Base-by-base conservation (phyloP, 2,329 filamentous ascomycete species). In the Ceratocystis destructans region DNA sequence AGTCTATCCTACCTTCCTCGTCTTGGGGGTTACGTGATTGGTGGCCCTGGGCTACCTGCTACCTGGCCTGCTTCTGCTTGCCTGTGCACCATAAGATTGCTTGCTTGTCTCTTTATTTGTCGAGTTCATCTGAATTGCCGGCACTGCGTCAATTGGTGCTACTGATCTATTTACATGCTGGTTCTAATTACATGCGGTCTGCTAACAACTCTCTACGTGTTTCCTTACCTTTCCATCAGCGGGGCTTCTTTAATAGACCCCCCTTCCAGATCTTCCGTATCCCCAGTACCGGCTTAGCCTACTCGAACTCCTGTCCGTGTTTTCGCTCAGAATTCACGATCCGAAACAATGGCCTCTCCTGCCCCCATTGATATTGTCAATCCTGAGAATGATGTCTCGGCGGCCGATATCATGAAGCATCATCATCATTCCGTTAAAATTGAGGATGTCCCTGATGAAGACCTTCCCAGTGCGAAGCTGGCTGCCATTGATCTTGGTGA, bases 301-400 rank as follows among this genome's bases (percentile, higher is more conserved):
- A 61, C 28, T 62, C 33, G 67, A 66, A 53, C 55, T 59, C 64
- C 61, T 68, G 67, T 68, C 61, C 66, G 67, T 64, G 64, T 68
- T 64, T 28, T 67, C 66, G 46, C 37, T 50, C 53, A 59, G 66
- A 67, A 55, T 65, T 62, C 68, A 68, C 65, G 64, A 61, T 64
- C 65, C 68, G 62, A 65, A 82, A 85, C 75, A 87, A 89, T 71
- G 76, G 74, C 69, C 76, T 75, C 68, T 77, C 79, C 57, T 62
- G 85, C 83, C 48, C 80, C 82, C 33, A 91, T 96, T 73, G 90
- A 95, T 75, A 89, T 95, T 53, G 83, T 89, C 78, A 82, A 76
- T 78, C 82, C 71, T 78, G 64, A 82, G 15, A 46, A 12, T 33
- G 17, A 44, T 20, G 25, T 33, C 33, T 31, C 61, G 33, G 73